Base-by-base conservation (phyloP, 345 rosid genomes). In the Eucalyptus globulus region DNA sequence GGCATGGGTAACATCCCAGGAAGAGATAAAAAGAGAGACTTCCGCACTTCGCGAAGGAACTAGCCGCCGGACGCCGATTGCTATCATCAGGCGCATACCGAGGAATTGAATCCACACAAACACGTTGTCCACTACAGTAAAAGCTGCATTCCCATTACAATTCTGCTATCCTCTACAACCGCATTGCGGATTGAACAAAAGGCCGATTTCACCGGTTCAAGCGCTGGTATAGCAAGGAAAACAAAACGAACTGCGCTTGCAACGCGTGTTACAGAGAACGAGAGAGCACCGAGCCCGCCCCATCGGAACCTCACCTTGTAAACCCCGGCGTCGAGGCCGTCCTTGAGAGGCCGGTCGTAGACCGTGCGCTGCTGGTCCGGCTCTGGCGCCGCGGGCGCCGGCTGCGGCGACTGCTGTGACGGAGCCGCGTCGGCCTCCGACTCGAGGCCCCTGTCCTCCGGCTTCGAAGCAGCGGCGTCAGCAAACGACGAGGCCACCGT, bases 281-380 rank as follows among this genome's bases (percentile, higher is more conserved):
- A 27, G 29, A 81, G 50, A 26, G 10, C 47, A 27, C 26, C 22
- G 27, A 81, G 53, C 87, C 21, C 7, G 21, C 14, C 14, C 87
- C 87, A 11, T 27, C 50, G 21, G 56, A 85, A 85, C 19, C 31
- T 45, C 45, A 95, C 98, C 98, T 94, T 97, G 94, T 91, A 97
- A 90, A 95, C 62, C 91, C 99, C 99, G 40, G 37, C 40, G 87
- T 97, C 98, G 65, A 96, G 95, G 90, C 99, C 99, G 47, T 94
- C 92, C 90, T 96, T 97, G 49, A 97, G 96, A 15, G 89, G 93
- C 50, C 93, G 94, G 47, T 96, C 95, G 88, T 90, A 94, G 80
- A 91, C 15, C 13, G 88, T 86, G 43, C 93, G 93, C 80, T 91
- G 92, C 67, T 88, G 91, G 49, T 53, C 87, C 3, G 93, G 72